Conservation (phyloP, 179 eudicot genomes). For the Vitellaria paradoxa region DNA sequence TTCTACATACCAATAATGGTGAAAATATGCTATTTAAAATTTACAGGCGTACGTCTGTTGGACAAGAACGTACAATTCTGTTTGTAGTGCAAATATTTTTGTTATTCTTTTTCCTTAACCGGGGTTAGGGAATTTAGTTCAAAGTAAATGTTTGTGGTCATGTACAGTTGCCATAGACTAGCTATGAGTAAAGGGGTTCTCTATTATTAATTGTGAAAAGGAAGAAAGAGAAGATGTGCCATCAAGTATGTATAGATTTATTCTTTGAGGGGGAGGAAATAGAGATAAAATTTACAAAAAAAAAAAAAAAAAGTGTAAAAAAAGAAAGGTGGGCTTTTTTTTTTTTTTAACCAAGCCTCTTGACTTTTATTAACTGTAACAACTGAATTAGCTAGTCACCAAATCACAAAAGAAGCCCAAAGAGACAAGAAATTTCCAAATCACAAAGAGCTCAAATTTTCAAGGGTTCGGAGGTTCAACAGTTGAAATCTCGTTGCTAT, state of each 20-base stretch:
- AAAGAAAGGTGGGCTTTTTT: neutral
- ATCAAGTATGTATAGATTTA: neutral
- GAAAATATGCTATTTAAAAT: too few relatives aligned
- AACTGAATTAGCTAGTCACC: neutral
- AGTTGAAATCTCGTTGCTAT: slow-evolving; percentile 9
- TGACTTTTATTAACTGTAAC: neutral
- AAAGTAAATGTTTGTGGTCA: too few relatives aligned
- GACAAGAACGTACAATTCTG: too few relatives aligned
- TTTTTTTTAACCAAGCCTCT: neutral
- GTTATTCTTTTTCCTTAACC: too few relatives aligned
- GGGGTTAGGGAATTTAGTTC: too few relatives aligned
- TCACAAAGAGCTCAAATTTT: slow-evolving; percentile 15
- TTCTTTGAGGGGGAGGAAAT: neutral
- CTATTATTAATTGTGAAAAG: too few relatives aligned
- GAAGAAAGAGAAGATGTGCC: too few relatives aligned
- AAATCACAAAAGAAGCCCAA: slow-evolving; percentile 6
- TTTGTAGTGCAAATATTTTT: too few relatives aligned
- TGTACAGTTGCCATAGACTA: too few relatives aligned
- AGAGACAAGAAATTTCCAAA: neutral
- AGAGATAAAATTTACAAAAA: neutral
- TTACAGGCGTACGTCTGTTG: too few relatives aligned
- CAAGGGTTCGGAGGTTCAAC: slow-evolving; percentile 19
- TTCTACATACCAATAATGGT: too few relatives aligned
- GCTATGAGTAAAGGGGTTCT: too few relatives aligned
- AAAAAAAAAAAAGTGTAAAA: neutral